Percentiles rank a stretch among this genome's conserved stretches.
Conservation (phyloP, 352 stramenopile genomes). For the Blastocystis sp. region DNA sequence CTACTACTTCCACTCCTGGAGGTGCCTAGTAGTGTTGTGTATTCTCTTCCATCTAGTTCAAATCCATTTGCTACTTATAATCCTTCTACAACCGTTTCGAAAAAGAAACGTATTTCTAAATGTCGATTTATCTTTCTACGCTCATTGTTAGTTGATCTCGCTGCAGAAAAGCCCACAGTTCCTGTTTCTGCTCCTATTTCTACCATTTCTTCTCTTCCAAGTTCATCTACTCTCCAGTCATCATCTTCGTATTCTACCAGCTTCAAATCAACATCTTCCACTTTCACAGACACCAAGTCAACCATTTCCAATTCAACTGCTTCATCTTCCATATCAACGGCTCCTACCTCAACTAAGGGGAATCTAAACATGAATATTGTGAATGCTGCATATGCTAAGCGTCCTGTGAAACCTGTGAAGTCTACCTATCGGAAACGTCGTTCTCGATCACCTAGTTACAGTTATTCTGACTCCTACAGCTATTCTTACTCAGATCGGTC, state of each 20-base stretch:
- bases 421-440: not conserved
- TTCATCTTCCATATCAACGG: not conserved
- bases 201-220: not conserved
- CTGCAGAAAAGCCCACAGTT: not conserved
- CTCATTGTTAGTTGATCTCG: conserved; percentile 23
- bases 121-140: not conserved
- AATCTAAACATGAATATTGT: conserved; percentile 39
- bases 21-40: conserved; percentile 7
- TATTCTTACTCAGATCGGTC: not conserved
- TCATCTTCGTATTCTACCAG: not conserved
- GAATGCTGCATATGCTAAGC: not conserved
- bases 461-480: not conserved
- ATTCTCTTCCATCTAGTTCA: not conserved
- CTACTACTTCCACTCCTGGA: not conserved
- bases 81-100: not conserved
- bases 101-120: not conserved
- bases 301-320: not conserved
- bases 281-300: not conserved
- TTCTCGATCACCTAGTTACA: not conserved
- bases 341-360: not conserved
- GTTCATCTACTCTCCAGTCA: not conserved
- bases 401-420: not conserved
- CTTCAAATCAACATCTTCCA: not conserved
- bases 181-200: not conserved
- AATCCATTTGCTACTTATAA: conserved; percentile 56